phyloP scores from a whole-genome alignment of 2,329 filamentous ascomycete species.

The Botrytis squamosa region DNA sequence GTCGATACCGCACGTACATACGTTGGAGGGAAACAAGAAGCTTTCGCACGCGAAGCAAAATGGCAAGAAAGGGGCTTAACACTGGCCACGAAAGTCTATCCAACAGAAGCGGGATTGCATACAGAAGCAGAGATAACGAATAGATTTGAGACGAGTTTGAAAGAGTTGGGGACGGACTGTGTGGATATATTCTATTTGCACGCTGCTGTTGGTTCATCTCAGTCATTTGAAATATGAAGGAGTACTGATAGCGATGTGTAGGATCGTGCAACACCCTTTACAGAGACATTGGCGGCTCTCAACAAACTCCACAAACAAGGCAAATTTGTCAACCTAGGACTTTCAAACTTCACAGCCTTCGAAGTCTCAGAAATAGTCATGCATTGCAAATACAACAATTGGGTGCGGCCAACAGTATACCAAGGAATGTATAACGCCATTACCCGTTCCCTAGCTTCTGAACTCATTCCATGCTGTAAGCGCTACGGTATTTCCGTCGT shows the following conservation, averaged over 20 bases:
- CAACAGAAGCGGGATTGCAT: slow-evolving; percentile 57
- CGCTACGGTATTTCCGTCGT: slow-evolving; percentile 78
- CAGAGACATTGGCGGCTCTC: slow-evolving; percentile 73
- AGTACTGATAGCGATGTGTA: slow-evolving; percentile 18
- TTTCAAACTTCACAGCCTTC: slow-evolving; percentile 83
- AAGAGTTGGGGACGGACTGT: slow-evolving; percentile 68
- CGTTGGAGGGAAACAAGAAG: slow-evolving; percentile 70
- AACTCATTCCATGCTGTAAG: slow-evolving; percentile 70
- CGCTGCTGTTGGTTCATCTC: slow-evolving; percentile 48
- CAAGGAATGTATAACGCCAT: slow-evolving; percentile 87
- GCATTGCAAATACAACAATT: slow-evolving; percentile 74
- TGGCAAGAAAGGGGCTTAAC: slow-evolving; percentile 79
- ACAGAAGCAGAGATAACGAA: slow-evolving; percentile 61
- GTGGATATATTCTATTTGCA: slow-evolving; percentile 81
- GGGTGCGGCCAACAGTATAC: slow-evolving; percentile 69
- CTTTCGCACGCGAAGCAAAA: slow-evolving; percentile 68
- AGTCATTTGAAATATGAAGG: neutral
- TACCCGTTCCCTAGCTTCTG: slow-evolving; percentile 70
- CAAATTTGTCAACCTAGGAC: slow-evolving; percentile 76
- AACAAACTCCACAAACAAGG: slow-evolving; percentile 79
- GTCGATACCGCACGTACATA: slow-evolving; percentile 82
- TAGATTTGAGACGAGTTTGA: slow-evolving; percentile 65
- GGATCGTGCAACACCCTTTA: slow-evolving; percentile 68
- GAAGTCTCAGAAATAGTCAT: slow-evolving; percentile 85
- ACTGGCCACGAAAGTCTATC: slow-evolving; percentile 79